phyloP scores from a whole-genome alignment of 164 flowering plant species.

The Aristolochia fimbriata region DNA sequence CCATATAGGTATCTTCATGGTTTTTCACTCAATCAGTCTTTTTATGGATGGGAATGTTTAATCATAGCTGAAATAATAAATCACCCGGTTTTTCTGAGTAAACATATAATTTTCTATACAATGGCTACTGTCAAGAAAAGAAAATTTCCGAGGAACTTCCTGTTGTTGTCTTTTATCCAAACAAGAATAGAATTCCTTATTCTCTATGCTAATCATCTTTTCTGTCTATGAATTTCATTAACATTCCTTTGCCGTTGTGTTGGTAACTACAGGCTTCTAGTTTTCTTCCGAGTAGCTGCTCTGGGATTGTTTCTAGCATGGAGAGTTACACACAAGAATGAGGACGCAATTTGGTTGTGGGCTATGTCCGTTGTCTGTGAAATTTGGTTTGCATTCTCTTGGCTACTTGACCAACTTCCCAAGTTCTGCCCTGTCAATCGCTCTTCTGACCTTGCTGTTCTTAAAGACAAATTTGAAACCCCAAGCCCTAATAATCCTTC shows the following conservation, averaged over 20 bases:
- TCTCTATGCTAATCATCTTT: too few relatives aligned
- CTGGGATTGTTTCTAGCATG: conserved; percentile 52
- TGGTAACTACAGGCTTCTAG: conserved; percentile 32
- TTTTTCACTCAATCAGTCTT: not conserved
- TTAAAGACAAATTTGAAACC: conserved; percentile 63
- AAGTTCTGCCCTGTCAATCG: conserved; percentile 64
- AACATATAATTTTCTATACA: too few relatives aligned
- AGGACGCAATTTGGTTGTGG: conserved; percentile 74
- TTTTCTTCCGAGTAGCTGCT: conserved; percentile 35
- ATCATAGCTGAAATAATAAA: too few relatives aligned
- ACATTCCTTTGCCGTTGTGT: not conserved
- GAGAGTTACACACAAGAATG: conserved; percentile 52
- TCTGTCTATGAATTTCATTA: not conserved
- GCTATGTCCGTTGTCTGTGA: conserved; percentile 64
- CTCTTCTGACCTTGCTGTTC: conserved; percentile 41
- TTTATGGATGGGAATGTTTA: not conserved
- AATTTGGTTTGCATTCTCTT: conserved; percentile 77
- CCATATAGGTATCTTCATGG: conserved; percentile 54
- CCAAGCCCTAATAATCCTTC: conserved; percentile 63
- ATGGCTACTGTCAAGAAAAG: too few relatives aligned
- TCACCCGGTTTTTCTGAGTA: too few relatives aligned
- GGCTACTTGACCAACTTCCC: conserved; percentile 80
- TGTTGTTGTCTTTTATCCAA: too few relatives aligned
- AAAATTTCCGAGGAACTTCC: too few relatives aligned
- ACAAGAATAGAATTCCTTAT: too few relatives aligned